Base-by-base conservation (phyloP, 352 stramenopile species). In the Pythium grandisporangium region DNA sequence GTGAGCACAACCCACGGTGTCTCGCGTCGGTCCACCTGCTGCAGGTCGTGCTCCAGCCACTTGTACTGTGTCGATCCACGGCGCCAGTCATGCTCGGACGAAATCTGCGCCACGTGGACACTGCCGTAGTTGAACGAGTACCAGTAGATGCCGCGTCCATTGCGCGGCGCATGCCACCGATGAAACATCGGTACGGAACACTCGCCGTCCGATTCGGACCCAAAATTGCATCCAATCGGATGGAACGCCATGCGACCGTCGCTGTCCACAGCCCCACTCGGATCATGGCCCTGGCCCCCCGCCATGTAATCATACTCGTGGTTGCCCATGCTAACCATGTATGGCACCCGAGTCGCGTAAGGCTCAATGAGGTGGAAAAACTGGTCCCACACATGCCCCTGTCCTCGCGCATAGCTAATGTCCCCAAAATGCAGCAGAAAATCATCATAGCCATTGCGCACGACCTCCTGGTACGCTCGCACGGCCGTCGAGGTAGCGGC, bases 401-500 rank as follows among this genome's bases (percentile, higher is more conserved):
- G 50, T 3, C 68, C 73, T 41, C 67, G 62, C n/a, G 75, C 72
- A 20, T 42, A 85, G 71, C 74, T 88, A 48, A 89, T 69, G 49
- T 86, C 75, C 1, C 75, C 75, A 32, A 89, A 83, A 35, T 89
- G 75, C 13, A 89, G 51, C 41, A 89, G 45, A 45, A 89, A 89
- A 10, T 58, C 67, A 42, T 89, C 66, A 32, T 80, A 86, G 42
- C 58, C 75, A 42, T 53, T 39, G 2, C 32, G 42, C 4, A 70
- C 46, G n/a, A 86, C 61, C 45, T 89, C 75, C 16, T 63, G 27
- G 29, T 61, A 83, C 11, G 78, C 71, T 14, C 66, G 62, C 23
- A 55, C 55, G 17, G 71, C 70, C n/a, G 72, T 89, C 2, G 75
- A 84, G 21, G 52, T 50, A 6, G 69, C 72, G 0, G 64, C 60